Percentiles rank a stretch among this genome's conserved stretches.
Conservation (phyloP, 257 asterid species). For the Echites panduratus region DNA sequence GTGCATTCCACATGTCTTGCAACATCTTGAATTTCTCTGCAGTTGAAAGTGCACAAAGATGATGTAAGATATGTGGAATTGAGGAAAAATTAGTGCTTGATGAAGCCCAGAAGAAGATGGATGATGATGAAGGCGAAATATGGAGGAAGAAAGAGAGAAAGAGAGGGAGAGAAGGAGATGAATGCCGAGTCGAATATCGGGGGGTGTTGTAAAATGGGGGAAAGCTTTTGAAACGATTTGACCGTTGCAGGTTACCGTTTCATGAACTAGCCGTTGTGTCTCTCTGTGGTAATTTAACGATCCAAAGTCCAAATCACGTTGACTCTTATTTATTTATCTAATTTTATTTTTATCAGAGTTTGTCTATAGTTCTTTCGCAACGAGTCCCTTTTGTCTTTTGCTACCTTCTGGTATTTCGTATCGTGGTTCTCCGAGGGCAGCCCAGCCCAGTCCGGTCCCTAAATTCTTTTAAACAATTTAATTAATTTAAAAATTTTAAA, state of each 20-base stretch:
- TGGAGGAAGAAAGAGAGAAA: background rate
- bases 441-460: too few relatives aligned
- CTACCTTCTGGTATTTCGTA: too few relatives aligned
- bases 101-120: background rate
- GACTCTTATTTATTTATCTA: too few relatives aligned
- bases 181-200: slow-evolving; percentile 34
- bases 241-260: slow-evolving; percentile 74
- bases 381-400: too few relatives aligned
- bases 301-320: too few relatives aligned
- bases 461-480: too few relatives aligned
- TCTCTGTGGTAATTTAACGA: slow-evolving; percentile 5
- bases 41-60: slow-evolving; percentile 8
- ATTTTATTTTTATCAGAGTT: too few relatives aligned
- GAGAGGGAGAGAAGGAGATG: slow-evolving; percentile 11
- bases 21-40: slow-evolving; percentile 36
- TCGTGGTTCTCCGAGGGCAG: too few relatives aligned
- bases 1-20: slow-evolving; percentile 90
- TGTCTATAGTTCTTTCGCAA: too few relatives aligned
- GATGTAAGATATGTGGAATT: slow-evolving; percentile 18
- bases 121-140: slow-evolving; percentile 1
- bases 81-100: background rate
- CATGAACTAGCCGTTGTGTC: slow-evolving; percentile 58
- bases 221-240: slow-evolving; percentile 28
- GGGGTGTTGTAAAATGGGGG: slow-evolving; percentile 7
- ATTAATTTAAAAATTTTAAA: too few relatives aligned